Base-by-base conservation (phyloP, 192 early-diverging fungal species). In the Physocladia obscura region DNA sequence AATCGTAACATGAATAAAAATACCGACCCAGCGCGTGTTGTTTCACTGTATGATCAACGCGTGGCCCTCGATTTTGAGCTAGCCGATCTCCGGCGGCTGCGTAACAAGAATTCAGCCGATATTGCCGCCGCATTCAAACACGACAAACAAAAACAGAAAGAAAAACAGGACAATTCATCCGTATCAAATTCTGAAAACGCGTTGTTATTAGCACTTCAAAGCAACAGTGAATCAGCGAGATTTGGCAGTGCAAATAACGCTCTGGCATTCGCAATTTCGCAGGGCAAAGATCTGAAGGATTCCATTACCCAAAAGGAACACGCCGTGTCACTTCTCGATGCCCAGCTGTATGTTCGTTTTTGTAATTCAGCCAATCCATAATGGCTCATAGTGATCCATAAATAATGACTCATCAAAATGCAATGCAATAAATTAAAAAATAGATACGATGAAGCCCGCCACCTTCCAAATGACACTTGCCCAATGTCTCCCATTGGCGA, bases 401-500 rank as follows among this genome's bases (percentile, higher is more conserved):
- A n/a, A n/a, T n/a, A n/a, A n/a, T n/a, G n/a, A n/a, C n/a, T n/a
- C n/a, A n/a, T n/a, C n/a, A n/a, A n/a, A n/a, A n/a, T n/a, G n/a
- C n/a, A n/a, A n/a, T n/a, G n/a, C n/a, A n/a, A n/a, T n/a, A 19
- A 54, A 11, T n/a, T 22, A 54, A 57, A 6, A 24, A 3, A 27
- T 21, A 62, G 59, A 4, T 62, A 77, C 49, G 77, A 82, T 3
- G 86, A 88, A 35, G 93, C 91, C 0, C 64, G 88, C 17, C 78
- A 84, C 62, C 81, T 97, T 4, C 93, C 94, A 24, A 97, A 97
- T 71, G 74, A 76, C 35, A 90, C 93, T 11, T 91, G 91, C 57
- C 85, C 90, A 3, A 73, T 79, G 30, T 77, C 83, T 0, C 93
- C 93, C 27, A 80, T 93, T 32, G 94, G 93, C 36, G 85, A 83